phyloP scores from a whole-genome alignment of 1,284 basidiomycete species.

The Earliella scabrosa region DNA sequence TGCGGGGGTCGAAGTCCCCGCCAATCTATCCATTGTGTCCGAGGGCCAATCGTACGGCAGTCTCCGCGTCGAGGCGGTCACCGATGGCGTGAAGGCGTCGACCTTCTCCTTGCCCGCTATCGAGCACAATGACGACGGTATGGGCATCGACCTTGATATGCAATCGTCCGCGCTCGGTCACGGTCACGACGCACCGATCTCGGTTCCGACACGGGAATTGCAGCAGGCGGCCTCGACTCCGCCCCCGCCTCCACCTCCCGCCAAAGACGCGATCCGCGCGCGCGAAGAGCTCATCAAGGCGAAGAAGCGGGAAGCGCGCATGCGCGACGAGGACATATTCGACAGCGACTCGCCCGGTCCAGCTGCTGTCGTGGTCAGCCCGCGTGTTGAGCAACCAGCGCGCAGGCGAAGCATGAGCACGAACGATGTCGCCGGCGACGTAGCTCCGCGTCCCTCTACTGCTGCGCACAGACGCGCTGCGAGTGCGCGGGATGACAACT shows the following conservation, averaged over 20 bases:
- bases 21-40: constrained; percentile 10
- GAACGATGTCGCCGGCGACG: constrained; percentile 59
- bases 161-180: constrained; percentile 1
- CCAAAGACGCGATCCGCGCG: constrained; percentile 66
- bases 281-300: constrained; percentile 76
- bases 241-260: constrained; percentile 45
- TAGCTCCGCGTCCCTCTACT: constrained; percentile 33
- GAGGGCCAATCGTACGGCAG: constrained; percentile 26
- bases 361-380: background rate
- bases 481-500: constrained; percentile 34
- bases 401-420: constrained; percentile 75
- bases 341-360: constrained; percentile 35
- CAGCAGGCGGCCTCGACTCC: constrained; percentile 3
- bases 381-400: constrained; percentile 44
- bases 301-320: constrained; percentile 67
- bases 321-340: constrained; percentile 51
- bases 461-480: constrained; percentile 29
- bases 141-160: constrained; percentile 25
- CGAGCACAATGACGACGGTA: constrained; percentile 25
- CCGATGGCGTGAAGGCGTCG: constrained; percentile 37
- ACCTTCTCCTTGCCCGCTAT: constrained; percentile 36
- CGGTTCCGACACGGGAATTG: background rate
- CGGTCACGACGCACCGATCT: background rate
- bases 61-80: constrained; percentile 36
- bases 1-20: constrained; percentile 21